Base-by-base conservation (phyloP, 75 land plant genomes). In the Pinus taeda region DNA sequence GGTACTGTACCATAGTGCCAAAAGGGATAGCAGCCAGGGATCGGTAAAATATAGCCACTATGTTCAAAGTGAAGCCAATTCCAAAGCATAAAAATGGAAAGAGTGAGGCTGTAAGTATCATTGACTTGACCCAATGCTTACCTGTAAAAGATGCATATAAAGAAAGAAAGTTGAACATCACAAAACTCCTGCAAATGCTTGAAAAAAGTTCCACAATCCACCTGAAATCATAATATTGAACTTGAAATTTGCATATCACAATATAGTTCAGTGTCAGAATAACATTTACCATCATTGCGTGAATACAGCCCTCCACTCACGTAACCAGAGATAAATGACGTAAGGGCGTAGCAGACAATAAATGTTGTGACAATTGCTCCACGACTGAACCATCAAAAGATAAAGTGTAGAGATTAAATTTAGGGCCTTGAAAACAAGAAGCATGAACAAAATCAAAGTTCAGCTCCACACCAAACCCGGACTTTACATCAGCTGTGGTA, bases 351-450 rank as follows among this genome's bases (percentile, higher is more conserved):
- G 81, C 83, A 78, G 24, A 81, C 62, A 59, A 81, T 81, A 42
- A 81, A 81, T 49, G 82, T 79, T 71, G 83, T 81, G 33, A 81
- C 83, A 70, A 81, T 81, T 79, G 83, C 83, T 81, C 83, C 83
- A 57, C 83, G 83, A 39, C 83, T 81, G 72, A 69, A 69, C 72
- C 45, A 69, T 69, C 55, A 69, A 69, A 12, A 69, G 49, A 69
- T 37, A 17, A 69, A 69, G 71, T 69, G 13, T n/a, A 36, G 18
- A 69, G 49, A 21, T 73, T 55, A 73, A 73, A 57, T 73, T 73
- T 55, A 56, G 15, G 14, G 6, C 36, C 29, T 49, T 56, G 12
- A 73, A 73, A 56, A 73, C 33, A 56, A 12, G 36, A 15, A 17
- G 21, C 55, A 4, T 72, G 21, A 29, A 14, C 55, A 57, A 73